Percentiles rank a stretch among this genome's conserved stretches.
Evolutionary conservation across 2,329 filamentous ascomycete genomes (phyloP).

Genomic region (Arthrobotrys conoides): DNA sequence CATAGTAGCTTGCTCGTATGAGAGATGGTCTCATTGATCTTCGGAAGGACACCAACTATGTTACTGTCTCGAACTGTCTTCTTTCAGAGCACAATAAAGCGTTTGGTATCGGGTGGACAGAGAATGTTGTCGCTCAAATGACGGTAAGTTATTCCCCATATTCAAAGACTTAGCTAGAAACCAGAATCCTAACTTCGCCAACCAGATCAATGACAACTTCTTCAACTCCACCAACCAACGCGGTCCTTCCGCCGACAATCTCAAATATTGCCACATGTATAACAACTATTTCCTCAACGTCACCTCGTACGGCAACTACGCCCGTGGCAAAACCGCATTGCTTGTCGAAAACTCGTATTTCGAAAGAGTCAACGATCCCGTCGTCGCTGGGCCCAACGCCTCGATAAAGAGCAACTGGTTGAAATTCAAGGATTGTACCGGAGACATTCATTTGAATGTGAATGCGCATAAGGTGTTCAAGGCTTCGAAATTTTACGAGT

Average conservation of each 20-base stretch:
- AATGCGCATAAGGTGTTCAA: constrained; percentile 45
- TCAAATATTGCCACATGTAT: constrained; percentile 62
- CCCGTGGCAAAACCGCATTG: constrained; percentile 62
- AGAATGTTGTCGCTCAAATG: constrained; percentile 62
- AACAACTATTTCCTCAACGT: constrained; percentile 63
- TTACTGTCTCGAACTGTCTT: constrained; percentile 63
- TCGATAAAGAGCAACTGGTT: constrained; percentile 62
- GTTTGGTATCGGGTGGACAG: constrained; percentile 63
- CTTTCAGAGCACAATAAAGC: constrained; percentile 63
- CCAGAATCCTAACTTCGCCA: constrained; percentile 7
- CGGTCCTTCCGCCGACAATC: constrained; percentile 62
- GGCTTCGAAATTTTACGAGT: constrained; percentile 48
- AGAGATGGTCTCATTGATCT: constrained; percentile 63
- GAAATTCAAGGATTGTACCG: constrained; percentile 62
- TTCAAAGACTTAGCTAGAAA: background rate
- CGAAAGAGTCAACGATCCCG: constrained; percentile 62
- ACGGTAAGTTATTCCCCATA: constrained; percentile 42
- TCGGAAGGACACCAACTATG: constrained; percentile 62
- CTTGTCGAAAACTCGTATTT: constrained; percentile 63
- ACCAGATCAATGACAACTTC: constrained; percentile 63
- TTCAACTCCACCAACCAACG: constrained; percentile 63
- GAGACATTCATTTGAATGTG: constrained; percentile 48
- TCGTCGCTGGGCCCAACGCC: constrained; percentile 61
- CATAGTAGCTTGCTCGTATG: constrained; percentile 52
- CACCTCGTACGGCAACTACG: constrained; percentile 63